A percentile compares a stretch with the other conserved stretches of the same genome.
These are phyloP conservation scores for Anthracocystis panici-leucophaei DNA, from an alignment of 1,284 basidiomycete genomes.

Conservation along the genomic window DNA sequence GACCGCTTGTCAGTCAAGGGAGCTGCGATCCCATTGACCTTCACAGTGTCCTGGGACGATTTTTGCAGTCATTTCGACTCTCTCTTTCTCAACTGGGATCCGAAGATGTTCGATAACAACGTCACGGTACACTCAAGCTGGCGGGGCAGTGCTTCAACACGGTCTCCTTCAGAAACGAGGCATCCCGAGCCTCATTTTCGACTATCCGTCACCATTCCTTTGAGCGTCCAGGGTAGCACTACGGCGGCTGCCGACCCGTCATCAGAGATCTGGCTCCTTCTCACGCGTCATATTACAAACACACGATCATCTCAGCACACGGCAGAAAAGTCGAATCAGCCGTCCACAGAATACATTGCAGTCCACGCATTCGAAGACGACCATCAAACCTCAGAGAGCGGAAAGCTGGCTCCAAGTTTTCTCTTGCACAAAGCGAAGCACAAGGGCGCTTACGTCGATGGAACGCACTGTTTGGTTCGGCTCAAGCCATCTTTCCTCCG, in stretches of 20 bases:
- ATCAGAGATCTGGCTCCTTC: constrained; percentile 79
- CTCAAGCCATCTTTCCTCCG: constrained; percentile 22
- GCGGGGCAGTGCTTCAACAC: constrained; percentile 1
- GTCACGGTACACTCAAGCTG: constrained; percentile 79
- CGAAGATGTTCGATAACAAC: constrained; percentile 74
- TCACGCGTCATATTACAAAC: constrained; percentile 79
- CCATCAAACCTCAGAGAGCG: constrained; percentile 22
- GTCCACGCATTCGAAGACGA: constrained; percentile 73
- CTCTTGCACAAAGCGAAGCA: constrained; percentile 26
- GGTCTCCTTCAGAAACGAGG: constrained; percentile 16
- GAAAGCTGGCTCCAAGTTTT: neutral
- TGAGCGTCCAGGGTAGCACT: neutral
- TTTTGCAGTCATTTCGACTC: constrained; percentile 82
- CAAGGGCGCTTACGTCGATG: constrained; percentile 80
- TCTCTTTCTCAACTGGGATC: constrained; percentile 89
- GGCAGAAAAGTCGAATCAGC: constrained; percentile 47
- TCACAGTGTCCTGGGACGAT: constrained; percentile 76
- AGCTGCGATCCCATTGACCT: constrained; percentile 6
- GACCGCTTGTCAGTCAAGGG: neutral
- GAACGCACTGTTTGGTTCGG: constrained; percentile 78
- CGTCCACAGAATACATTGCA: constrained; percentile 77
- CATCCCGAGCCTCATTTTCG: constrained; percentile 49
- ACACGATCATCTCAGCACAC: constrained; percentile 44
- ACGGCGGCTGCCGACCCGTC: constrained; percentile 8
- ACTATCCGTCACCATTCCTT: constrained; percentile 19